These are phyloP conservation scores for Rutidosis leptorrhynchoides DNA, from an alignment of 129 eudicot species.

Conservation along the genomic window DNA sequence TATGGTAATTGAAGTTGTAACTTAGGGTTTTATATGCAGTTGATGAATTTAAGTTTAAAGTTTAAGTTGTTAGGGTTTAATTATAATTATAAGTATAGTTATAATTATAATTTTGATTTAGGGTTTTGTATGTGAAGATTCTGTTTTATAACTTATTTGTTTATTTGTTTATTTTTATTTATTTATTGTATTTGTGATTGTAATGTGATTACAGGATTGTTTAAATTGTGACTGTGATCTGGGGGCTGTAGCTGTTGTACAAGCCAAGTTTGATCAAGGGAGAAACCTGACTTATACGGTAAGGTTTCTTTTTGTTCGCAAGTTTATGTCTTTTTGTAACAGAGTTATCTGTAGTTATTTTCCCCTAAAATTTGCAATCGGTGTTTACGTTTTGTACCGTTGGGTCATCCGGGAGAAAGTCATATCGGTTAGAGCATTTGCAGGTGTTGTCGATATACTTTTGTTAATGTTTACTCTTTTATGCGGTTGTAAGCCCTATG, in stretches of 20 bases:
- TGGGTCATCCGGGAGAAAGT: background rate
- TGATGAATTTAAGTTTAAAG: slow-evolving; percentile 19
- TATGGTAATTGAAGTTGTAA: slow-evolving; percentile 14
- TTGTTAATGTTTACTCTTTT: no score
- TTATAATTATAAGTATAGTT: background rate
- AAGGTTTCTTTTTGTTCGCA: slow-evolving; percentile 4
- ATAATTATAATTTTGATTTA: background rate
- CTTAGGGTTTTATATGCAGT: slow-evolving; percentile 24
- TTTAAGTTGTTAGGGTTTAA: slow-evolving; percentile 2
- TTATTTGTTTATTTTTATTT: background rate
- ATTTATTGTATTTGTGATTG: no score
- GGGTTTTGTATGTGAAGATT: slow-evolving; percentile 23
- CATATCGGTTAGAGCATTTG: background rate
- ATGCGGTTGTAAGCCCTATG: background rate
- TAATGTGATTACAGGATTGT: slow-evolving; percentile 21
- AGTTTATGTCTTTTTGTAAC: slow-evolving; percentile 6
- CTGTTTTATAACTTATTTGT: no score
- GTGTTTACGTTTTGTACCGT: background rate
- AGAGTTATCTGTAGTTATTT: slow-evolving; percentile 6
- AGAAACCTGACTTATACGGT: slow-evolving; percentile 29
- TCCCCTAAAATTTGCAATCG: background rate
- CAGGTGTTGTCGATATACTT: background rate
- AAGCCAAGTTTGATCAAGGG: slow-evolving; percentile 25
- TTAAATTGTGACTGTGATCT: slow-evolving; percentile 25
- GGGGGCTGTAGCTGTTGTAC: slow-evolving; percentile 20